Conservation (phyloP, 495 filamentous ascomycete genomes). For the Penicillium malachiteum region DNA sequence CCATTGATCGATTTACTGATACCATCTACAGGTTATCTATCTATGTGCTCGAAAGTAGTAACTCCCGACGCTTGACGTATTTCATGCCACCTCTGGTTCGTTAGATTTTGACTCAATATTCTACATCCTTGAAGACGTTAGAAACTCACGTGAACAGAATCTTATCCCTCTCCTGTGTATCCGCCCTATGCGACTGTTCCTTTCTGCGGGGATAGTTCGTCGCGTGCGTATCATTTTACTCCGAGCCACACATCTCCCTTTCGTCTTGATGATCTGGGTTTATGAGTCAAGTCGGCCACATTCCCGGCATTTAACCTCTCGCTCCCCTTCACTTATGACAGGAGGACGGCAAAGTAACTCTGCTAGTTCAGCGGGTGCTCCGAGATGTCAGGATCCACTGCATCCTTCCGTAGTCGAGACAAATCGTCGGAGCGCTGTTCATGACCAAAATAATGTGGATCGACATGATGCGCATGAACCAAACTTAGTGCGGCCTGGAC, state of each 20-base stretch:
- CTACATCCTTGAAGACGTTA: constrained; percentile 13
- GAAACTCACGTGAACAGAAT: constrained; percentile 56
- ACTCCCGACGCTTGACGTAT: constrained; percentile 73
- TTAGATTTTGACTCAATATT: constrained; percentile 5
- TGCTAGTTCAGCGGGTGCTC: constrained; percentile 25
- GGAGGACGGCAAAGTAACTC: constrained; percentile 25
- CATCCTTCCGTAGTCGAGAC: constrained; percentile 26
- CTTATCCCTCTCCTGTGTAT: constrained; percentile 79
- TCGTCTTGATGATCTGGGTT: constrained; percentile 59
- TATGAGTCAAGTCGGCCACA: constrained; percentile 52
- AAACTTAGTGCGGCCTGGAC: constrained; percentile 19
- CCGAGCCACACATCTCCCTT: constrained; percentile 66
- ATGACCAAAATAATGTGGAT: constrained; percentile 21
- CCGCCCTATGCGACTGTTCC: constrained; percentile 75
- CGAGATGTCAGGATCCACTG: constrained; percentile 30
- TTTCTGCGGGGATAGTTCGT: constrained; percentile 71
- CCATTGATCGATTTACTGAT: constrained; percentile 5
- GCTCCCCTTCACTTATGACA: constrained; percentile 22
- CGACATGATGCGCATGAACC: constrained; percentile 25
- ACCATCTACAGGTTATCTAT: constrained; percentile 46
- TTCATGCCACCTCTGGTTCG: constrained; percentile 68
- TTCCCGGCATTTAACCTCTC: constrained; percentile 25
- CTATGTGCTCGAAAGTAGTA: constrained; percentile 76
- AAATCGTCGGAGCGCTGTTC: constrained; percentile 19
- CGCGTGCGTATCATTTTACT: constrained; percentile 74